phyloP scores from a whole-genome alignment of 2,329 filamentous ascomycete species.

The Nigrograna mackinnonii region DNA sequence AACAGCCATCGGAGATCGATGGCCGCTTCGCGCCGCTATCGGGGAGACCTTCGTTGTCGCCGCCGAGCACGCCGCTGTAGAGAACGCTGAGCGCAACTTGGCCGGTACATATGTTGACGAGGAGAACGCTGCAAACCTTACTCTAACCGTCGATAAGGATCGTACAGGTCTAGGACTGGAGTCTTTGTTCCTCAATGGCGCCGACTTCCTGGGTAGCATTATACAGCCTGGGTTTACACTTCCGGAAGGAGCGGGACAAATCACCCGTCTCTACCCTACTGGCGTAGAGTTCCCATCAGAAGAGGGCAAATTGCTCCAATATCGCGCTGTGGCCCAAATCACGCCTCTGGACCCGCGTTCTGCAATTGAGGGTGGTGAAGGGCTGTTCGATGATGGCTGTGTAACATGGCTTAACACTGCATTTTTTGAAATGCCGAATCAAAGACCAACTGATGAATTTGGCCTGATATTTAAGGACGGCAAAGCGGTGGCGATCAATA shows the following conservation, averaged over 20 bases:
- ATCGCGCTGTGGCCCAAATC: not conserved
- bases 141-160: conserved; percentile 2
- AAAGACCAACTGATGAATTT: not conserved
- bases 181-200: conserved; percentile 1
- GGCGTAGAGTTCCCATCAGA: not conserved
- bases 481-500: too few species aligned
- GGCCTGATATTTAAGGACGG: too few species aligned
- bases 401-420: not conserved
- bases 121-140: conserved; percentile 1
- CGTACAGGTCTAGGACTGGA: conserved; percentile 1
- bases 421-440: conserved; percentile 1
- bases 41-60: conserved; percentile 1
- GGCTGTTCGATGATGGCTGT: conserved; percentile 2
- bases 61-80: conserved; percentile 7
- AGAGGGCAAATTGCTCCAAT: not conserved
- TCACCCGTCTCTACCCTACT: not conserved
- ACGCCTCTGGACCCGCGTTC: not conserved
- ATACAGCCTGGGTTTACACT: too few species aligned
- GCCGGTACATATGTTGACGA: conserved; percentile 3
- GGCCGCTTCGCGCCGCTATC: not conserved
- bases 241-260: not conserved
- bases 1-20: not conserved
- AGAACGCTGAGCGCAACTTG: conserved; percentile 1
- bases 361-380: conserved; percentile 1
- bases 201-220: conserved; percentile 1